Percentiles rank a stretch among this genome's conserved stretches.
Conservation (phyloP, 257 asterid species). For the Petrea volubilis region DNA sequence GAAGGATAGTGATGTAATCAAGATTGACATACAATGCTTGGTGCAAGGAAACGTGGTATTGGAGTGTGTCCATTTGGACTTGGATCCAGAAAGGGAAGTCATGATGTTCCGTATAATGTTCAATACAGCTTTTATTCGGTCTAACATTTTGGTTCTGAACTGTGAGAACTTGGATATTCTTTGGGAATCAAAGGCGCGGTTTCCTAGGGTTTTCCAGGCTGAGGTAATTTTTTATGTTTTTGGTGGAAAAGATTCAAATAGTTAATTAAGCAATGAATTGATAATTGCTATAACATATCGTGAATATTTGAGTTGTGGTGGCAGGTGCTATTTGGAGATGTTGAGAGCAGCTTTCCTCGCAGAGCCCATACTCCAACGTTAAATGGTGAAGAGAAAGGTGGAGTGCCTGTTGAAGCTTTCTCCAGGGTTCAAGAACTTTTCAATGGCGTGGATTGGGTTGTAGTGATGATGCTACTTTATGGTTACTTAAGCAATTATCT, state of each 20-base stretch:
- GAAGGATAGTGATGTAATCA: constrained; percentile 96
- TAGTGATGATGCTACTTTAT: constrained; percentile 86
- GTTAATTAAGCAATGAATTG: constrained; percentile 12
- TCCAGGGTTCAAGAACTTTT: constrained; percentile 93
- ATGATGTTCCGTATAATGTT: constrained; percentile 98
- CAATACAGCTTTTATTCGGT: constrained; percentile 95
- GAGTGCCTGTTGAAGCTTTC: constrained; percentile 93
- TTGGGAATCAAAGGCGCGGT: constrained; percentile 92
- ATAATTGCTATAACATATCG: constrained; percentile 20
- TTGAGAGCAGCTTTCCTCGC: constrained; percentile 73
- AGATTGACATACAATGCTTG: constrained; percentile 93
- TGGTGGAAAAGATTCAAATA: constrained; percentile 1
- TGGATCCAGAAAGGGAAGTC: constrained; percentile 96
- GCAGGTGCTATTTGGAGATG: constrained; percentile 93
- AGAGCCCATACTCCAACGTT: constrained; percentile 67
- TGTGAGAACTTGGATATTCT: constrained; percentile 87
- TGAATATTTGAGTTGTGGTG: constrained; percentile 22
- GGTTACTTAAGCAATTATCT: constrained; percentile 91
- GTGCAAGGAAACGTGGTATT: constrained; percentile 98
- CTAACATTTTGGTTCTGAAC: constrained; percentile 92
- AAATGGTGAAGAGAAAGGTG: constrained; percentile 89
- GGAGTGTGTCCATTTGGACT: constrained; percentile 91
- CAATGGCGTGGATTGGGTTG: constrained; percentile 87
- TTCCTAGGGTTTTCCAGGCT: constrained; percentile 91
- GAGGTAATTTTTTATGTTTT: constrained; percentile 57